Conservation (phyloP, 2,329 filamentous ascomycete genomes). For the Verticillium longisporum region DNA sequence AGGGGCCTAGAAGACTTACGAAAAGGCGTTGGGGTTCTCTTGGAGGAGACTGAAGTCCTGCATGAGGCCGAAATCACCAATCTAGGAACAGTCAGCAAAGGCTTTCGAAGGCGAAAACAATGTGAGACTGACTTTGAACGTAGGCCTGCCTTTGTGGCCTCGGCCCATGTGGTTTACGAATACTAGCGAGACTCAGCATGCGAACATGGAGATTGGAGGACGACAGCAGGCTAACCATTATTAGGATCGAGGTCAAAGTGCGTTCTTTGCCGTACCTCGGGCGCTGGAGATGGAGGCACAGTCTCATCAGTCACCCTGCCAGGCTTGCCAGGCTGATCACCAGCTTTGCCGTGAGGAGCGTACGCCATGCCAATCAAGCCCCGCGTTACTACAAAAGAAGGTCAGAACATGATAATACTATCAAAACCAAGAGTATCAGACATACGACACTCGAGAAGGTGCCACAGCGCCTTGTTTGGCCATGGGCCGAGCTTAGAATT, state of each 20-base stretch:
- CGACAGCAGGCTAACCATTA: neutral
- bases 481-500: neutral
- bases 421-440: neutral
- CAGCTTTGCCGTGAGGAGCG: neutral
- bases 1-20: neutral
- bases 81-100: neutral
- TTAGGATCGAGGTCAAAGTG: neutral
- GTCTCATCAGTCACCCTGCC: neutral
- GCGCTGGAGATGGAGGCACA: neutral
- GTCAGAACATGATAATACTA: neutral
- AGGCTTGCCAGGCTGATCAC: neutral
- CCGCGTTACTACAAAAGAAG: neutral
- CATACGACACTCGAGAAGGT: constrained; percentile 22
- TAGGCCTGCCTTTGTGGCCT: neutral
- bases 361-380: neutral
- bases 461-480: constrained; percentile 17
- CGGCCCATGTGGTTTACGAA: neutral
- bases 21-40: neutral
- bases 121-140: neutral
- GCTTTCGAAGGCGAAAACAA: neutral
- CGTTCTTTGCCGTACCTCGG: neutral
- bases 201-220: neutral
- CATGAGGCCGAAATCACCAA: neutral
- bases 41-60: neutral
- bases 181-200: neutral